A percentile compares a stretch with the other conserved stretches of the same genome.
phyloP scores from a whole-genome alignment of 306 rosid species.

The Sicyos edulis region DNA sequence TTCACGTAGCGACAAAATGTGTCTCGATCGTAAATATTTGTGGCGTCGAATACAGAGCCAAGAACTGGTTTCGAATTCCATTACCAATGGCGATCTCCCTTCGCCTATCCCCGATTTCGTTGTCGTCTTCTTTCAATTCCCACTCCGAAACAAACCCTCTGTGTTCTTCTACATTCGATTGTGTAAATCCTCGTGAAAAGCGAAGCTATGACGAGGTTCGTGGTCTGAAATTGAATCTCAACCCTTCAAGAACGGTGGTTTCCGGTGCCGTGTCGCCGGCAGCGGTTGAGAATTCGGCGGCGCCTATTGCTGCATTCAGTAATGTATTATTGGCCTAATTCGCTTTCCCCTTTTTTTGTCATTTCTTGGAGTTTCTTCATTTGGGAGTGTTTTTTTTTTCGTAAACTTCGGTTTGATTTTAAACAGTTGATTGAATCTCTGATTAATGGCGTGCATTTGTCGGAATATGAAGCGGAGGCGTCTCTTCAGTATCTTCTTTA shows the following conservation, averaged over 20 bases:
- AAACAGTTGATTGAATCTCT: conserved; percentile 71
- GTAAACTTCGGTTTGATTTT: neutral
- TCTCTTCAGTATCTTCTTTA: conserved; percentile 62
- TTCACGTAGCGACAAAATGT: too few relatives aligned
- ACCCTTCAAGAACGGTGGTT: conserved; percentile 1
- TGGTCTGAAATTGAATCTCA: neutral
- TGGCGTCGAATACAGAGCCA: neutral
- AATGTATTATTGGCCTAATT: neutral
- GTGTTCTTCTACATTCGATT: neutral
- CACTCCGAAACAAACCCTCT: neutral
- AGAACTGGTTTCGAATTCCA: neutral
- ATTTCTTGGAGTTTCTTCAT: neutral
- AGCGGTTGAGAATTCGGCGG: neutral
- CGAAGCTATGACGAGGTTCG: neutral
- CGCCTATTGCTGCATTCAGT: conserved; percentile 8
- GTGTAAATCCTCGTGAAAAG: neutral
- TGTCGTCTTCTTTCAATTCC: neutral
- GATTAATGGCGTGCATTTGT: conserved; percentile 49
- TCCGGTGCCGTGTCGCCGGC: neutral
- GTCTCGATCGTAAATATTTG: neutral
- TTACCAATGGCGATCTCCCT: conserved; percentile 7
- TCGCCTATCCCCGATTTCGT: neutral
- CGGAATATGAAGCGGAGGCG: conserved; percentile 65
- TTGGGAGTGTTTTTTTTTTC: neutral
- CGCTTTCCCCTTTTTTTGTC: neutral